phyloP scores from a whole-genome alignment of 768 basidiomycete genomes.

The Lentinula lateritia region DNA sequence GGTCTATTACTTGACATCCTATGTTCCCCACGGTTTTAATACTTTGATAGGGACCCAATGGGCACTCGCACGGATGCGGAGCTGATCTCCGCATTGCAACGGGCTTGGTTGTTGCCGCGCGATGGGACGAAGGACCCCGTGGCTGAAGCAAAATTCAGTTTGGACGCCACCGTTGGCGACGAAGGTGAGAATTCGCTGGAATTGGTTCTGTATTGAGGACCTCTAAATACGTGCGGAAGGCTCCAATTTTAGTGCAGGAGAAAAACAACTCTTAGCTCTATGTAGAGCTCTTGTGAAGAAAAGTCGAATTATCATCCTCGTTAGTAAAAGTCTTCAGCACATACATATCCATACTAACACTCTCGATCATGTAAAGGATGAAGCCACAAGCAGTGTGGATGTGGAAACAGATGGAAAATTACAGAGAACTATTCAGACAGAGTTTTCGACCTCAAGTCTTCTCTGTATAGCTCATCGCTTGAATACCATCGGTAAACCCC shows the following conservation, averaged over 20 bases:
- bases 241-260: constrained; percentile 60
- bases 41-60: constrained; percentile 44
- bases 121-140: constrained; percentile 37
- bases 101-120: constrained; percentile 54
- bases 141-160: constrained; percentile 62
- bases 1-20: neutral
- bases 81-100: constrained; percentile 53
- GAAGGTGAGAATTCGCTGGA: constrained; percentile 36
- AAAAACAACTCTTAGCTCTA: constrained; percentile 60
- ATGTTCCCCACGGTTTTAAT: neutral
- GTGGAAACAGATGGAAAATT: constrained; percentile 58
- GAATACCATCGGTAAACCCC: constrained; percentile 47
- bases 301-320: constrained; percentile 52
- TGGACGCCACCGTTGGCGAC: constrained; percentile 55
- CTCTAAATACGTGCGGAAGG: constrained; percentile 23
- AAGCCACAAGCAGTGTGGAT: constrained; percentile 59
- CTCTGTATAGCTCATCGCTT: constrained; percentile 55
- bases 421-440: constrained; percentile 58
- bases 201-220: neutral
- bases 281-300: constrained; percentile 59
- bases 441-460: constrained; percentile 50
- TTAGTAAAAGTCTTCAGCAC: constrained; percentile 18
- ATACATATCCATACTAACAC: neutral
- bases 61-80: constrained; percentile 50
- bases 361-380: constrained; percentile 35